Evolutionary conservation across 2,329 filamentous ascomycete species (phyloP), one percentile per base, ranked within the genome.

Genomic region (Gyromitra esculenta): DNA sequence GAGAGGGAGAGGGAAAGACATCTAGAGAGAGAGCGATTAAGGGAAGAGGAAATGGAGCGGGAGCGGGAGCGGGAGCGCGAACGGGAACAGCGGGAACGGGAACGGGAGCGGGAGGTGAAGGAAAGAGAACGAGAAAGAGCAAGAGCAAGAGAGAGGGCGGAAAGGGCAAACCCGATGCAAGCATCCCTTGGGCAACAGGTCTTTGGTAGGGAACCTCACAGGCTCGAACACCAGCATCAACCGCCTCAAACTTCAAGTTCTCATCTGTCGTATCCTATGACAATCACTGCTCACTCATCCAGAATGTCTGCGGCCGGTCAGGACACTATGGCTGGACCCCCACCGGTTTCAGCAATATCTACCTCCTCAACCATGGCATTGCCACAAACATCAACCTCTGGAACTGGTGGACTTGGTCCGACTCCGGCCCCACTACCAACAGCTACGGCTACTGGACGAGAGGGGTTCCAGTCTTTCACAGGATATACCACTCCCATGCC

Each of bases 11-110:
- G 83, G 71, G 41, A 67, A 45, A 73, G 56, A 15, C 66, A 76
- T 18, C 48, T 45, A 7, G 77, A 79, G 35, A 68, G 71, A 21
- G 78, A 80, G 48, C 76, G 68, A 9, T 66, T 74, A 65, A 74
- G 78, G 45, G 79, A 80, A 50, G 65, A 79, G 31, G 77, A 79
- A 31, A 77, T 74, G 48, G 73, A 78, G 8, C 68, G 65, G 8
- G 68, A 78, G 39, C 70, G 63, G 6, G 85, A 86, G 62, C 81
- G 85, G 7, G 85, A 86, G 73, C 68, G 62, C 3, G 69, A 76
- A 15, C 52, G 69, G 18, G 73, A 76, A 39, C 31, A 56, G 9
- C 43, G 73, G 9, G 69, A 76, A 11, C 52, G 69, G 6, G 73
- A 64, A 11, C 7, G 21, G 35, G 71, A 60, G 13, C 39, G 41